Evolutionary conservation across 2,329 filamentous ascomycete species (phyloP), one percentile per base, ranked within the genome.

Genomic region (Penicillium sp.): DNA sequence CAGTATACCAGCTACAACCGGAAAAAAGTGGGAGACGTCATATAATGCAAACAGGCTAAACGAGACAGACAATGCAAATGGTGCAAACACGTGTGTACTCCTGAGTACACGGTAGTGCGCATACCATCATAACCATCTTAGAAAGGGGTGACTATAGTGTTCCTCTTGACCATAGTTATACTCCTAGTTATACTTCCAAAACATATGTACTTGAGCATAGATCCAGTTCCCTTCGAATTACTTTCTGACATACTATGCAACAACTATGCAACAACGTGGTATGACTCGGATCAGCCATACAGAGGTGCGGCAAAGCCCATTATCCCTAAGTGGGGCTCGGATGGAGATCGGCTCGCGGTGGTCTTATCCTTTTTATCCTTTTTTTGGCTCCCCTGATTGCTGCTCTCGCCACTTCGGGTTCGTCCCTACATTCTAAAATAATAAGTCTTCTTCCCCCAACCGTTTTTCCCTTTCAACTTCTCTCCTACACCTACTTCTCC

Each of bases 381-480:
- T 8, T 13, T 7, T 13, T 13, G 28, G 29, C 29, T 31, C 29
- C 31, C 31, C 31, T 32, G 31, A 32, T 22, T 35, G 8, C 54
- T 49, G 50, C 55, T 65, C 63, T 64, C 64, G 64, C 64, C 64
- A 67, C 64, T 59, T 60, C 63, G 63, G 57, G 62, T 50, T 46
- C 49, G 49, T 49, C 51, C 56, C 43, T 44, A 14, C 42, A 34
- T 47, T 26, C 35, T 39, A 37, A 23, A 24, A 23, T 22, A 36
- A 36, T 36, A 23, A 23, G 34, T 20, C 31, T 23, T 6, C 38
- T 23, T 20, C 23, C 6, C 39, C 16, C 23, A 32, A 9, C 26
- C 28, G 16, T 27, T 44, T 46, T 34, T 24, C 22, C 22, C 31
- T 23, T 35, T 47, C 31, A 29, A 24, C 13, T 23, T n/a, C 7